phyloP scores from a whole-genome alignment of 2,329 filamentous ascomycete genomes.

The Lojkania enalia region DNA sequence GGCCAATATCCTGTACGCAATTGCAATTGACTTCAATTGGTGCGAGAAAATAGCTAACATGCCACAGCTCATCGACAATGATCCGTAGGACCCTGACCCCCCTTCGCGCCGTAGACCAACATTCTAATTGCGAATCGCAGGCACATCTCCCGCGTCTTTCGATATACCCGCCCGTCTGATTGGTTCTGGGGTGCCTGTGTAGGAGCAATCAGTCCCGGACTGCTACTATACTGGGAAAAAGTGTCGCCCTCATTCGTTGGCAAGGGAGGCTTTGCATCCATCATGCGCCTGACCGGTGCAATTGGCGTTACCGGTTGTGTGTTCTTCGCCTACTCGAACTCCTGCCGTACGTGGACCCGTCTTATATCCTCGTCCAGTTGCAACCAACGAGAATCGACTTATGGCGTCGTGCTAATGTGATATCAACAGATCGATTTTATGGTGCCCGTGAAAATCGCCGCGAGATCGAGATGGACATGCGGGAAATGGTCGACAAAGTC shows the following conservation, averaged over 20 bases:
- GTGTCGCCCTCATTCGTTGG: conserved; percentile 84
- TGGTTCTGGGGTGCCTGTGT: conserved; percentile 72
- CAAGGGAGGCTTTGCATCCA: conserved; percentile 77
- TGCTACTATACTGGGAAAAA: conserved; percentile 79
- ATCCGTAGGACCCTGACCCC: conserved; percentile 71
- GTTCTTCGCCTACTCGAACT: conserved; percentile 82
- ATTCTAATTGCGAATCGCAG: conserved; percentile 56
- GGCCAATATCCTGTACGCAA: conserved; percentile 83
- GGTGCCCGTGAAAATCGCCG: conserved; percentile 90
- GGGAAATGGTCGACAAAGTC: conserved; percentile 95
- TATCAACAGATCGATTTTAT: conserved; percentile 80
- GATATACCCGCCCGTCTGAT: conserved; percentile 84
- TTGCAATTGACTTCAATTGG: conserved; percentile 29
- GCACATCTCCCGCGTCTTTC: conserved; percentile 86
- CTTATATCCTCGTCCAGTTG: too few species aligned
- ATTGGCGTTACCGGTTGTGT: conserved; percentile 79
- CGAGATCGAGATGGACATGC: conserved; percentile 95
- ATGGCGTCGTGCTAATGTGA: not conserved
- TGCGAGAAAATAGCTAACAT: conserved; percentile 29
- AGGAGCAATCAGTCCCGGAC: conserved; percentile 71
- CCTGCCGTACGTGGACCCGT: conserved; percentile 69
- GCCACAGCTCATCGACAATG: conserved; percentile 91
- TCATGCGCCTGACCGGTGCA: conserved; percentile 76
- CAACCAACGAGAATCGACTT: not conserved
- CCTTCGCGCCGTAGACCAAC: too few species aligned